These are phyloP conservation scores for Quercus mongolica DNA, from an alignment of 306 rosid species.

Conservation along the genomic window DNA sequence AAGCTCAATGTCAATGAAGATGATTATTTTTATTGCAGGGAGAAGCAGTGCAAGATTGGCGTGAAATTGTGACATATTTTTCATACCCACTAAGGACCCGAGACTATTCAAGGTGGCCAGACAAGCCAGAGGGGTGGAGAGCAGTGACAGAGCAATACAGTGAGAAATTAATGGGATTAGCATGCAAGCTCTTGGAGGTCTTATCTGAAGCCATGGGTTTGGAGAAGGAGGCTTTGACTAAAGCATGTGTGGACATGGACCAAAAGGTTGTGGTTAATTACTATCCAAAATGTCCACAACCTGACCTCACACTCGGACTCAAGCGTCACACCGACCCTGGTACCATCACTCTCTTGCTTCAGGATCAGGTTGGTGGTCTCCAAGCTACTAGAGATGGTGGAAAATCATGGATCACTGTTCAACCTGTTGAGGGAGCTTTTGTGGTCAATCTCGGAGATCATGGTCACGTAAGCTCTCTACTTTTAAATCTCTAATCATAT, in stretches of 20 bases:
- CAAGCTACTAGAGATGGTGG: slow-evolving; percentile 82
- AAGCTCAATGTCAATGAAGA: neutral
- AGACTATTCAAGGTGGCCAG: slow-evolving; percentile 80
- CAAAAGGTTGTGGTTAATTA: slow-evolving; percentile 75
- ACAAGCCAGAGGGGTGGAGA: slow-evolving; percentile 76
- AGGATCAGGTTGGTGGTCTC: slow-evolving; percentile 91
- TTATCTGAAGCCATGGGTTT: slow-evolving; percentile 88
- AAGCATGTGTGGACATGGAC: slow-evolving; percentile 89
- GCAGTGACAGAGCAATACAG: slow-evolving; percentile 64
- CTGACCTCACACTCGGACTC: slow-evolving; percentile 83
- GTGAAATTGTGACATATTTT: slow-evolving; percentile 69
- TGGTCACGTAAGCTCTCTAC: slow-evolving; percentile 55
- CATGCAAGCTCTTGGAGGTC: slow-evolving; percentile 68
- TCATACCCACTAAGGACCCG: slow-evolving; percentile 54
- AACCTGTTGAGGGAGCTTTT: slow-evolving; percentile 78
- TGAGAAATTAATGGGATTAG: slow-evolving; percentile 62
- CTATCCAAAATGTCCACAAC: slow-evolving; percentile 90
- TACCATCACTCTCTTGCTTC: slow-evolving; percentile 81
- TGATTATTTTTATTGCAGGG: slow-evolving; percentile 43
- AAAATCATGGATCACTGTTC: slow-evolving; percentile 80
- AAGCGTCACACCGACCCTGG: slow-evolving; percentile 94
- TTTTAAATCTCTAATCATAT: no score
- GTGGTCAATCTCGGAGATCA: slow-evolving; percentile 96
- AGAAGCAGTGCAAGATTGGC: slow-evolving; percentile 72
- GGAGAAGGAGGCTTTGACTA: slow-evolving; percentile 64